phyloP scores from a whole-genome alignment of 2,329 filamentous ascomycete genomes.

The Clarireedia paspali region DNA sequence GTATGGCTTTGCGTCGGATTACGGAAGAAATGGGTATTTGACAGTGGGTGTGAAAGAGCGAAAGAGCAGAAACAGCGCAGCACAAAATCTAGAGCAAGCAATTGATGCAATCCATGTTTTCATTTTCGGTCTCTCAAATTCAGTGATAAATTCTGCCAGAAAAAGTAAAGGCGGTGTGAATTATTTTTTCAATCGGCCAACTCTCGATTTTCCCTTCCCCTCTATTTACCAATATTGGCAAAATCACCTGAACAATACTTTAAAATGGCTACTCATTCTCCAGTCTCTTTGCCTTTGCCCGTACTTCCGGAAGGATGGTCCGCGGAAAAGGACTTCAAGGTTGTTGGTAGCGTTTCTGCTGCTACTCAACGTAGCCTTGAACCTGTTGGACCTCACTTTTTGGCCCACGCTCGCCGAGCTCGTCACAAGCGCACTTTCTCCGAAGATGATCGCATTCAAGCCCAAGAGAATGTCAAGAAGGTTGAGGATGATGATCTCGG shows the following conservation, averaged over 20 bases:
- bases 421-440: slow-evolving; percentile 97
- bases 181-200: not conserved
- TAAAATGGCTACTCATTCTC: slow-evolving; percentile 22
- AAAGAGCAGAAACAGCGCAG: not conserved
- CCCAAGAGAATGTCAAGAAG: slow-evolving; percentile 90
- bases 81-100: not conserved
- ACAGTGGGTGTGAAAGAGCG: not conserved
- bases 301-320: slow-evolving; percentile 73
- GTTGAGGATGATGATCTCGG: slow-evolving; percentile 84
- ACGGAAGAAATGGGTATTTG: not conserved
- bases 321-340: slow-evolving; percentile 87
- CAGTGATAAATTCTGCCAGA: not conserved
- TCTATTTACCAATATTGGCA: not conserved
- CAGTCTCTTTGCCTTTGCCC: slow-evolving; percentile 58
- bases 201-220: slow-evolving; percentile 7
- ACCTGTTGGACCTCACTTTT: slow-evolving; percentile 94
- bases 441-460: slow-evolving; percentile 96
- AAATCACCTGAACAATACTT: not conserved
- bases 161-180: not conserved
- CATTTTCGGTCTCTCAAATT: not conserved
- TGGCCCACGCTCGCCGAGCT: slow-evolving; percentile 91
- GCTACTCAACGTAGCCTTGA: slow-evolving; percentile 84
- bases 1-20: not conserved
- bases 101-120: not conserved
- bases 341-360: slow-evolving; percentile 66